A percentile compares a stretch with the other conserved stretches of the same genome.
Evolutionary conservation across 352 stramenopile genomes (phyloP).

Genomic region (Phytophthora palmivora): DNA sequence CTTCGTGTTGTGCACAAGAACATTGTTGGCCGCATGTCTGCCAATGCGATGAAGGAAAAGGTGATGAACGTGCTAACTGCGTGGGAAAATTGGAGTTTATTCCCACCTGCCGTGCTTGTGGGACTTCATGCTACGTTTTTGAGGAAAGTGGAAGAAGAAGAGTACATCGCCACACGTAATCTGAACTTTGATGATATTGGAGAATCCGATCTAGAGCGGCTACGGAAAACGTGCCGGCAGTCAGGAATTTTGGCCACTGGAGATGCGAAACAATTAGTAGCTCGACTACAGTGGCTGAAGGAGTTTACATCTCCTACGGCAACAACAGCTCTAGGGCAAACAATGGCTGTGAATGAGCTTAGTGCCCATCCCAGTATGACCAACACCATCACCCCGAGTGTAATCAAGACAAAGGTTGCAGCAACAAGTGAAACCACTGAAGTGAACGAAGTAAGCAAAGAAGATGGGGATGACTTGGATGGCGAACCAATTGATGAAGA

Average conservation of each 20-base stretch:
- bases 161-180: constrained; percentile 37
- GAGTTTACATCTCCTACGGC: constrained; percentile 65
- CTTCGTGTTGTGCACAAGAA: constrained; percentile 59
- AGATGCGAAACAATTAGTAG: constrained; percentile 46
- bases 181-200: constrained; percentile 25
- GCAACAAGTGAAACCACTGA: constrained; percentile 6
- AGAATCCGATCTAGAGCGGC: constrained; percentile 54
- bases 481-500: constrained; percentile 47
- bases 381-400: neutral
- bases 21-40: constrained; percentile 79
- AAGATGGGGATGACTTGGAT: constrained; percentile 32
- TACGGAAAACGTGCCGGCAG: constrained; percentile 75
- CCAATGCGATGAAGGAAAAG: constrained; percentile 83
- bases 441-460: neutral
- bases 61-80: constrained; percentile 76
- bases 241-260: constrained; percentile 68
- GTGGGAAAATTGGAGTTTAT: constrained; percentile 85
- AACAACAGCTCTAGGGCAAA: constrained; percentile 6
- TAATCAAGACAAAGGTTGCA: neutral
- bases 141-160: constrained; percentile 69
- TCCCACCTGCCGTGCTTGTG: constrained; percentile 76
- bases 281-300: constrained; percentile 69
- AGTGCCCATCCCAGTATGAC: constrained; percentile 1
- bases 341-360: constrained; percentile 3
- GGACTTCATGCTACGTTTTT: constrained; percentile 84